A percentile compares a stretch with the other conserved stretches of the same genome.
These are phyloP conservation scores for Dictyostelium gargantuum DNA, from an alignment of 208 protist species.

Conservation along the genomic window DNA sequence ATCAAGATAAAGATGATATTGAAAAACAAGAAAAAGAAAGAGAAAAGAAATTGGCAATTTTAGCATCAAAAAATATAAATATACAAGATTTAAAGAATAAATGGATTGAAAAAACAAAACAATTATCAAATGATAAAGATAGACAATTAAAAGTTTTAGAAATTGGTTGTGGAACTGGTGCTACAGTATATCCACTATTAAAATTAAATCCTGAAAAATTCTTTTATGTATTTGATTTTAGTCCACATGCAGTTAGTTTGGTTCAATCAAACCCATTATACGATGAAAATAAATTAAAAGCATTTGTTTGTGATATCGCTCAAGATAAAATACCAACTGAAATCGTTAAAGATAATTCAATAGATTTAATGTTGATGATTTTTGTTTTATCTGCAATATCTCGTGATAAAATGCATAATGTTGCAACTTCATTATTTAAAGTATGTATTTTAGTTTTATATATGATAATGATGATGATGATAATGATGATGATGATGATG, in stretches of 20 bases:
- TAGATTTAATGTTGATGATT: constrained; percentile 65
- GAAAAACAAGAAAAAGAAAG: not conserved
- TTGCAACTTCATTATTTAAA: constrained; percentile 16
- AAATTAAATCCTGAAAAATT: constrained; percentile 58
- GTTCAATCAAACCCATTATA: constrained; percentile 57
- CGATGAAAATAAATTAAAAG: constrained; percentile 42
- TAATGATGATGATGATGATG: too few species aligned
- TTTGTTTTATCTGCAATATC: constrained; percentile 67
- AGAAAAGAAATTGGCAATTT: not conserved
- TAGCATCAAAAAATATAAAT: not conserved
- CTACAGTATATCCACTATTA: constrained; percentile 39
- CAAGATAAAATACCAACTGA: not conserved
- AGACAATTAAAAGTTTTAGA: constrained; percentile 15
- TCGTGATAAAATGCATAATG: constrained; percentile 9
- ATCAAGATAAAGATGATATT: not conserved
- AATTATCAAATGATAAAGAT: not conserved
- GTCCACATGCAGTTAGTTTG: constrained; percentile 31
- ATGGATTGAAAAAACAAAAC: not conserved
- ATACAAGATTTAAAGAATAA: not conserved
- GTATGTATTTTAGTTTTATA: too few species aligned
- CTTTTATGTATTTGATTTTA: constrained; percentile 67
- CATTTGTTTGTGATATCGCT: constrained; percentile 64
- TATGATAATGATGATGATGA: too few species aligned
- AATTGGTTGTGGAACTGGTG: constrained; percentile 61
- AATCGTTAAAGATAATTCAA: constrained; percentile 42